Conservation (phyloP, 768 basidiomycete genomes). For the Chalciporus sphaerocephalus region DNA sequence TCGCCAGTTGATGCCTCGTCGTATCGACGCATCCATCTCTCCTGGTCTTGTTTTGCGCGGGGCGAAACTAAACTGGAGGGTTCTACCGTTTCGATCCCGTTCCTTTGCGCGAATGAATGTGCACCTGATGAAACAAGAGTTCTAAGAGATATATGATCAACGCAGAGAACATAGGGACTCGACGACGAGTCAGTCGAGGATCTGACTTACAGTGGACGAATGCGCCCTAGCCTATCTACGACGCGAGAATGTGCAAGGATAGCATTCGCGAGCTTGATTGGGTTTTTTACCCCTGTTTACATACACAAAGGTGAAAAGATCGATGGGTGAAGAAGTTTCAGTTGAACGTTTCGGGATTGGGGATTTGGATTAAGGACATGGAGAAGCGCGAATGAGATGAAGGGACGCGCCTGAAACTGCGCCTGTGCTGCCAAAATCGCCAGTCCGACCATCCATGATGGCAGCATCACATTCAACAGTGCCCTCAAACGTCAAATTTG, state of each 20-base stretch:
- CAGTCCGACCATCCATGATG: slow-evolving; percentile 51
- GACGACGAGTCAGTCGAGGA: too few relatives aligned
- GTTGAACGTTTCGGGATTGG: background rate
- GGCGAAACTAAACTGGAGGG: slow-evolving; percentile 47
- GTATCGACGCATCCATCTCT: slow-evolving; percentile 52
- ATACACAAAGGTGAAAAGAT: background rate
- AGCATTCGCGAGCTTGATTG: slow-evolving; percentile 55
- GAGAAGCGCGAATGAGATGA: background rate
- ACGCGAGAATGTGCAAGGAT: slow-evolving; percentile 52
- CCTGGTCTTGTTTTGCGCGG: slow-evolving; percentile 52
- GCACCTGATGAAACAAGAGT: slow-evolving; percentile 64
- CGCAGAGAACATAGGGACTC: too few relatives aligned
- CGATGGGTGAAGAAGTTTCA: background rate
- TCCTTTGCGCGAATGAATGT: slow-evolving; percentile 43
- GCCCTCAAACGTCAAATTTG: slow-evolving; percentile 73
- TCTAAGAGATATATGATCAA: slow-evolving; percentile 32
- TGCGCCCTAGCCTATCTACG: slow-evolving; percentile 52
- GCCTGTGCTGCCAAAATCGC: slow-evolving; percentile 68
- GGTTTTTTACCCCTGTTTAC: slow-evolving; percentile 59
- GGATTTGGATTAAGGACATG: background rate
- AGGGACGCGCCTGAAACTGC: slow-evolving; percentile 56
- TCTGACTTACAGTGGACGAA: slow-evolving; percentile 59
- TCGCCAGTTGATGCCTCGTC: slow-evolving; percentile 12
- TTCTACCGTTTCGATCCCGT: slow-evolving; percentile 33
- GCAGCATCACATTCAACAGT: slow-evolving; percentile 80